Evolutionary conservation across 78 protist genomes (phyloP).

Genomic region (Mastigamoeba balamuthi): DNA sequence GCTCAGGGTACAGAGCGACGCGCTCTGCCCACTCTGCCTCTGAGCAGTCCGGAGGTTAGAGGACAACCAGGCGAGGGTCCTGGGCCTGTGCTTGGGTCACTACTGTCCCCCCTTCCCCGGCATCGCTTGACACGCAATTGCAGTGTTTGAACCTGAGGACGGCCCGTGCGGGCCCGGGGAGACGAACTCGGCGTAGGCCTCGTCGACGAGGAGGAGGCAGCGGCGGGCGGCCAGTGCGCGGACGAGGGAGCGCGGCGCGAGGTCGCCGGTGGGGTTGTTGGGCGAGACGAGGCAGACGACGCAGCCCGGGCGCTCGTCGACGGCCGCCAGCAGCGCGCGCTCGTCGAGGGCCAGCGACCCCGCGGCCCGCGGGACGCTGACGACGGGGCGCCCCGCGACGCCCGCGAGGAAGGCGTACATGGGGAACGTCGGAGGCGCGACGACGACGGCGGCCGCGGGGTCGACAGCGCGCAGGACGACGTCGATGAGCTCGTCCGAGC

Average conservation of each 20-base stretch:
- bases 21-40: too few relatives aligned
- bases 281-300: conserved; percentile 4
- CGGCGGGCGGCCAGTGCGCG: background rate
- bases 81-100: too few relatives aligned
- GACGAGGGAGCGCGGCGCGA: background rate
- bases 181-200: conserved; percentile 3
- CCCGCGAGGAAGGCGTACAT: background rate
- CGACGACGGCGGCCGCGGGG: background rate
- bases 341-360: too few relatives aligned
- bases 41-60: too few relatives aligned
- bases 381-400: background rate
- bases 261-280: conserved; percentile 27
- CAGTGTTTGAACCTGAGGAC: background rate
- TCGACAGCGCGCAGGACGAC: background rate
- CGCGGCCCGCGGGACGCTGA: background rate
- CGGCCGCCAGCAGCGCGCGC: background rate
- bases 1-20: too few relatives aligned
- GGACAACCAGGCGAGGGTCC: too few relatives aligned
- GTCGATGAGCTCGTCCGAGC: conserved; percentile 20
- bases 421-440: conserved; percentile 19
- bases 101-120: too few relatives aligned
- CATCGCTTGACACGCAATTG: too few relatives aligned
- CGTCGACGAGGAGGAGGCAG: conserved; percentile 8
- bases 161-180: background rate
- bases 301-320: background rate